Evolutionary conservation across 163 green algal species (phyloP), one percentile per base, ranked within the genome.

Genomic region (Coccomyxa subellipsoidea): DNA sequence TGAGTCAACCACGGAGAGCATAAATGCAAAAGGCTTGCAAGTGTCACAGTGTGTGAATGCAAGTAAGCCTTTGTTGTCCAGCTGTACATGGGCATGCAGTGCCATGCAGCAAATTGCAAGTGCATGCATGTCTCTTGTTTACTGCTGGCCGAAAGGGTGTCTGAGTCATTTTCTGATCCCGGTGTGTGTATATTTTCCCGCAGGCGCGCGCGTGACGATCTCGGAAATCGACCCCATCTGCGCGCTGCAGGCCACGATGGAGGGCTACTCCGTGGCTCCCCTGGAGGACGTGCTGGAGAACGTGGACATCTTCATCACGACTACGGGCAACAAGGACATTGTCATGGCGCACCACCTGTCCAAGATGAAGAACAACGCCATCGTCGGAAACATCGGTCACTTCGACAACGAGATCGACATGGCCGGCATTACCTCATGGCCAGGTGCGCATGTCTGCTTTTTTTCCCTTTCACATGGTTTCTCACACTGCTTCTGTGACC

Each of bases 371-470:
- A 98, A 99, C 95, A 99, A 99, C 89, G 97, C 97, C 79, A 99
- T 99, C 80, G 94, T 99, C 12, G 95, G 97, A 86, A 99, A 99
- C 95, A 99, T 99, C 78, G 97, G 97, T 78, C 97, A 99, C 92
- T 99, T 99, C 80, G 97, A 99, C 89, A 99, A 99, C 87, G 97
- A 99, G 92, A 98, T 99, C 81, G 97, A 99, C 92, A 99, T 99
- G 97, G 94, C 94, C 73, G 97, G 97, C 75, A 85, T 99, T 75
- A 80, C 47, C 29, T 18, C 12, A 7, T 80, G 39, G 38, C 76
- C 76, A 29, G 76, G 76, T 80, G 76, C 12, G 76, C 66, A 59
- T 7, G 21, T 18, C 2, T 36, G 66, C 66, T 23, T 23, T 73
- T 35, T 1, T 18, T 73, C 66, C 47, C 47, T 18, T n/a, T n/a